These are phyloP conservation scores for Ilyonectria robusta DNA, from an alignment of 2,329 filamentous ascomycete species.

Conservation along the genomic window DNA sequence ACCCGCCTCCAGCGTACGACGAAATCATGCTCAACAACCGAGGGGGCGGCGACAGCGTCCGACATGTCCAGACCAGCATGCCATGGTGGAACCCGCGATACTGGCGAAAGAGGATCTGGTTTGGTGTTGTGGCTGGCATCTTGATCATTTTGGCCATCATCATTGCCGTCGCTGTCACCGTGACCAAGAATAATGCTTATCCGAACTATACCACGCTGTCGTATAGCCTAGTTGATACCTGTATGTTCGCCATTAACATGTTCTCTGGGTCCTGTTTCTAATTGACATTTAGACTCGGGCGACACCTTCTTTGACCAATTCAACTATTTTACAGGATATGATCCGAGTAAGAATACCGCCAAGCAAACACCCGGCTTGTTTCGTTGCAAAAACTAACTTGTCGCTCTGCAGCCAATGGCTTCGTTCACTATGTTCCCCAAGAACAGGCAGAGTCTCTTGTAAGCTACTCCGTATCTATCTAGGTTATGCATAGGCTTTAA, in stretches of 20 bases:
- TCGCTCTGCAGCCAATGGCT: conserved; percentile 57
- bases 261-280: background rate
- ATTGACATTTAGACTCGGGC: conserved; percentile 58
- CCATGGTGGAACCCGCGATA: conserved; percentile 63
- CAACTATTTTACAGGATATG: conserved; percentile 65
- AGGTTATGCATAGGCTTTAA: background rate
- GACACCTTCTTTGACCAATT: conserved; percentile 69
- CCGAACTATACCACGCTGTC: conserved; percentile 63
- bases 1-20: conserved; percentile 46
- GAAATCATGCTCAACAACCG: conserved; percentile 44
- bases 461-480: conserved; percentile 36
- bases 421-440: conserved; percentile 67
- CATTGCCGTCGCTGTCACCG: conserved; percentile 61
- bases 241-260: conserved; percentile 51
- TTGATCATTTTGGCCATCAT: conserved; percentile 64
- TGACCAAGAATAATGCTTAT: conserved; percentile 59
- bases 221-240: conserved; percentile 65
- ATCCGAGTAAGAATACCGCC: conserved; percentile 57
- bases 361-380: background rate
- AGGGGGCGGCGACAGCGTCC: conserved; percentile 36
- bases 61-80: conserved; percentile 44
- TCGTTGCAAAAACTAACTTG: conserved; percentile 21
- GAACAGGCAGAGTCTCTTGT: conserved; percentile 59
- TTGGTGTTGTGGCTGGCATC: conserved; percentile 55
- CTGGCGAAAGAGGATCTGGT: conserved; percentile 69